Percentiles rank a stretch among this genome's conserved stretches.
These are phyloP conservation scores for Colletotrichum salicis DNA, from an alignment of 2,329 filamentous ascomycete species.

Conservation along the genomic window DNA sequence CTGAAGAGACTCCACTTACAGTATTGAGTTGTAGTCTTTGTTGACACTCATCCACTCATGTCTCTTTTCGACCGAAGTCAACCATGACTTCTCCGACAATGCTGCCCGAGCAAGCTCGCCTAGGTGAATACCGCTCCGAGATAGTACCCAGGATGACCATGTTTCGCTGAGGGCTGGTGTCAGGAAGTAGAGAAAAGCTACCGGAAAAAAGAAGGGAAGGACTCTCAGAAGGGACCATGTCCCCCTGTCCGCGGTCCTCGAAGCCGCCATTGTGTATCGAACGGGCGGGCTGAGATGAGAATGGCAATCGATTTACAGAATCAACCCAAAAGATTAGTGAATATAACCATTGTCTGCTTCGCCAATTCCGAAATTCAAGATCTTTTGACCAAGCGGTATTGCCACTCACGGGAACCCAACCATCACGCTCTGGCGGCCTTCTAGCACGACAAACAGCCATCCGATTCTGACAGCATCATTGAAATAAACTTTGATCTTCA, in stretches of 20 bases:
- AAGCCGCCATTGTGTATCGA: neutral
- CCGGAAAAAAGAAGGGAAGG: neutral
- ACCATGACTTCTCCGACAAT: neutral
- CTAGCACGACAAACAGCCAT: neutral
- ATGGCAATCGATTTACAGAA: neutral
- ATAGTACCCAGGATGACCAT: neutral
- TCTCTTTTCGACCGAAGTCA: neutral
- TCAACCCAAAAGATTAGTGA: neutral
- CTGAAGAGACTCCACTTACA: neutral
- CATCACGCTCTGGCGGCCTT: too few relatives aligned
- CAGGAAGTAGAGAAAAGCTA: neutral
- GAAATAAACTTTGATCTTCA: neutral
- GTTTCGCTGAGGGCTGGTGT: neutral
- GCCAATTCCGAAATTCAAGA: neutral
- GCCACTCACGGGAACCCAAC: too few relatives aligned
- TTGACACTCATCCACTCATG: neutral
- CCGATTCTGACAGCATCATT: neutral
- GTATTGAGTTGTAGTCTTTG: neutral
- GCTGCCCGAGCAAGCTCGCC: neutral
- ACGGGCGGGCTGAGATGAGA: neutral
- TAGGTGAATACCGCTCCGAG: neutral
- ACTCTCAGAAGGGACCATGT: neutral
- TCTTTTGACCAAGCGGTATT: neutral
- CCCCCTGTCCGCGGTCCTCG: neutral
- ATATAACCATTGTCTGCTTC: neutral